Base-by-base conservation (phyloP, 2,329 filamentous ascomycete species). In the Colletotrichum liriopes region DNA sequence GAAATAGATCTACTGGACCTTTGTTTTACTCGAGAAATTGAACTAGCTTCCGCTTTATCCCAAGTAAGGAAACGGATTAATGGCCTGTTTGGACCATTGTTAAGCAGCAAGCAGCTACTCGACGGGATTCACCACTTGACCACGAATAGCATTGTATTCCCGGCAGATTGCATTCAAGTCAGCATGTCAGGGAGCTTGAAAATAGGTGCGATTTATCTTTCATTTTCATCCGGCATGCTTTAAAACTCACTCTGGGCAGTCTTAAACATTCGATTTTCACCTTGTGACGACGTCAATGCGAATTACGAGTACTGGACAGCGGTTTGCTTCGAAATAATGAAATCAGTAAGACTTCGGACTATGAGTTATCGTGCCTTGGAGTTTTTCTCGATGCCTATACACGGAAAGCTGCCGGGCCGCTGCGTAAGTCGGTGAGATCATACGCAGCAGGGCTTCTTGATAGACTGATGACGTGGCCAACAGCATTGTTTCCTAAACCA, bases 151-250 rank as follows among this genome's bases (percentile, higher is more conserved):
- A 12, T 54, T 12, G 3, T 8, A 5, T 54, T 54, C 51, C 29
- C 26, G 16, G 51, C 51, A 54, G 51, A 54, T 12, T 16, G 51
- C 26, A 18, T 54, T 18, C 51, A 54, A 54, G 51, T 54, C 51
- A 16, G 23, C 51, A 26, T 54, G 51, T 32, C 51, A 54, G 51
- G 51, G 18, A 54, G 23, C 12, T 6, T 54, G 26, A 54, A 54
- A 29, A 54, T 54, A 54, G 51, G 51, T 54, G 18, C 26, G 12
- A 29, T 54, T 1, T 16, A 26, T 32, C 23, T 6, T 32, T 54
- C 51, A 26, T 14, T 29, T 5, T 12, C 14, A 9, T 6, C 5
- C 51, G 16, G 23, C 26, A 32, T 16, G 16, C 12, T 18, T 32
- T 23, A n/a, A 54, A 2, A 26, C 51, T 54, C 12, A 54, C 51